These are phyloP conservation scores for Bryopsis sp. DNA, from an alignment of 139 green algal genomes.

Conservation along the genomic window DNA sequence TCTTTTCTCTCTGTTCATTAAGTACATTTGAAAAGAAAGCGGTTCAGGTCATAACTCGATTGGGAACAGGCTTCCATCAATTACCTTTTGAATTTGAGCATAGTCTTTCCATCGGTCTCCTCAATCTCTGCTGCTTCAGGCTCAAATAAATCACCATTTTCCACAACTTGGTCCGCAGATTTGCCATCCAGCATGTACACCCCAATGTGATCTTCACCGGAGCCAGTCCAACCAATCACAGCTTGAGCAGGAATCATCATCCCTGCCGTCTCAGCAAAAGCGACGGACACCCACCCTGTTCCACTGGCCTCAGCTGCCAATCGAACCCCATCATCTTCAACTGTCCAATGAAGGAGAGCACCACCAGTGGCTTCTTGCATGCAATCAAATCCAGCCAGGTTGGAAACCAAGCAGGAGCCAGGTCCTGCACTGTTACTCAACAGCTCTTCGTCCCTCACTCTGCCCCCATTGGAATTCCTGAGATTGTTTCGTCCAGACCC, in stretches of 20 bases:
- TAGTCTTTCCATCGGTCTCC: conserved; percentile 4
- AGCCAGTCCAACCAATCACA: conserved; percentile 21
- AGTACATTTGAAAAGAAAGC: too few relatives aligned
- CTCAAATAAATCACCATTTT: background rate
- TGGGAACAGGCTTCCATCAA: too few relatives aligned
- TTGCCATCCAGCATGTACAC: conserved; percentile 12
- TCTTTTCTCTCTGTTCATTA: too few relatives aligned
- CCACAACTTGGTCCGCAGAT: background rate
- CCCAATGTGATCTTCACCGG: conserved; percentile 9
- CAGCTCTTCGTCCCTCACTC: too few relatives aligned
- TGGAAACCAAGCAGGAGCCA: conserved; percentile 11
- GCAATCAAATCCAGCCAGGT: conserved; percentile 17
- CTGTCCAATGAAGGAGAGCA: background rate
- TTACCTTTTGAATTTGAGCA: conserved; percentile 8
- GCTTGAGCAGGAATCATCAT: conserved; percentile 27
- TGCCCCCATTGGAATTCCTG: too few relatives aligned
- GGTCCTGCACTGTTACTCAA: background rate
- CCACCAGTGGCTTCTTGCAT: conserved; percentile 12
- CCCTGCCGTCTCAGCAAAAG: conserved; percentile 25
- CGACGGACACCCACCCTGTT: conserved; percentile 29
- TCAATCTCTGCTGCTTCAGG: background rate
- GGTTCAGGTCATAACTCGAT: too few relatives aligned
- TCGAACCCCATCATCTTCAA: background rate
- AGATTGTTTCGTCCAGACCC: too few relatives aligned
- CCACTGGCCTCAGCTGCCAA: background rate